Conservation (phyloP, 257 asterid genomes). For the Ophiorrhiza pumila region DNA sequence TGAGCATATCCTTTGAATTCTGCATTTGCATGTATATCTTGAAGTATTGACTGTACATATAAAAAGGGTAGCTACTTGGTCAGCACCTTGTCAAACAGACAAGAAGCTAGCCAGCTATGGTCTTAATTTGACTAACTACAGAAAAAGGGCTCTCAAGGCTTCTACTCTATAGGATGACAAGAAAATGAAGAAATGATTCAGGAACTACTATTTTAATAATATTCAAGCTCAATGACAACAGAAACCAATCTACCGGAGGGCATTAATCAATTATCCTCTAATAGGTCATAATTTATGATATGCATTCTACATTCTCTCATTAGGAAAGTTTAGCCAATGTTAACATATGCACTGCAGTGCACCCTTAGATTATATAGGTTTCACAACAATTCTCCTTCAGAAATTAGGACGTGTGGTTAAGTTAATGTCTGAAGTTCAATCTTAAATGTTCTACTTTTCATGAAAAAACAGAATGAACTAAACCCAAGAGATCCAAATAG, state of each 20-base stretch:
- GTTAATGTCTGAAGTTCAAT: background rate
- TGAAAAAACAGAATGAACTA: background rate
- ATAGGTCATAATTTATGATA: background rate
- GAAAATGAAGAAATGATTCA: background rate
- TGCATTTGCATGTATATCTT: background rate
- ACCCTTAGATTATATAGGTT: background rate
- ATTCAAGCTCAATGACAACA: background rate
- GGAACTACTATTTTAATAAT: background rate
- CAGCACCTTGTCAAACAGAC: background rate
- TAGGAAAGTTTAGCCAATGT: background rate
- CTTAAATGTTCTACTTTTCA: background rate
- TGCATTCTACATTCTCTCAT: background rate
- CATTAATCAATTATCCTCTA: background rate
- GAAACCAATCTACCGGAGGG: background rate
- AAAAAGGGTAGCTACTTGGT: background rate
- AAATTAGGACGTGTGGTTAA: background rate
- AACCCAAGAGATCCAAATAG: background rate
- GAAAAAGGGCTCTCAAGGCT: too few species aligned
- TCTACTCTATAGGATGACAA: background rate
- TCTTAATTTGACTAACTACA: background rate
- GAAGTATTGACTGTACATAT: background rate
- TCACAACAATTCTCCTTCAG: background rate
- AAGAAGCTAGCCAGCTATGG: background rate
- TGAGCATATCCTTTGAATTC: background rate
- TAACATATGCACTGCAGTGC: background rate